A percentile compares a stretch with the other conserved stretches of the same genome.
Evolutionary conservation across 192 early-diverging fungal genomes (phyloP).

Genomic region (Entrophospora sp.): DNA sequence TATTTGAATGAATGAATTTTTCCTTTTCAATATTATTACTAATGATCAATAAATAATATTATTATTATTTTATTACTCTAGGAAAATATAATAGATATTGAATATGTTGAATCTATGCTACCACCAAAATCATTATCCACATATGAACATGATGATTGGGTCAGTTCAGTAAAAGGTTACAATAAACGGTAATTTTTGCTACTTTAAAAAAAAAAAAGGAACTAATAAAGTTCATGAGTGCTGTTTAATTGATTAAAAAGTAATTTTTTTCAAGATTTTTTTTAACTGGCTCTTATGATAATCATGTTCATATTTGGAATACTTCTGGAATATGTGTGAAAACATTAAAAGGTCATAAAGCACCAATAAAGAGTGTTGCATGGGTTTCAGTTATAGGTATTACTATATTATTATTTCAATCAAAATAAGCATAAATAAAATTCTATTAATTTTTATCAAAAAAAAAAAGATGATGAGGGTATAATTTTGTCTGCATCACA

Average conservation of each 20-base stretch:
- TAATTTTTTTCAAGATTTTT: constrained; percentile 31
- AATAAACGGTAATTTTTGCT: constrained; percentile 7
- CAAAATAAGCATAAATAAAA: background rate
- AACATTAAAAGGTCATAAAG: constrained; percentile 59
- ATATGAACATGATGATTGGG: constrained; percentile 93
- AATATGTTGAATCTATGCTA: constrained; percentile 89
- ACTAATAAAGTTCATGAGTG: too few species aligned
- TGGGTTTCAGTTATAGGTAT: constrained; percentile 51
- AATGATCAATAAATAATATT: background rate
- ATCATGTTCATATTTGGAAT: constrained; percentile 76
- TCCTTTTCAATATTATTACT: too few species aligned
- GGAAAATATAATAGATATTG: constrained; percentile 79
- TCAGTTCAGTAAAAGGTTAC: constrained; percentile 60
- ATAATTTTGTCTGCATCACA: constrained; percentile 47
- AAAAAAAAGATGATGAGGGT: constrained; percentile 33
- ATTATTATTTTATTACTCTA: constrained; percentile 9
- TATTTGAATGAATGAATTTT: too few species aligned
- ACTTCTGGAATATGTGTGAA: constrained; percentile 57
- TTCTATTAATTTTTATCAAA: background rate
- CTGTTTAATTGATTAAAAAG: too few species aligned
- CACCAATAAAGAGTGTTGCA: constrained; percentile 70
- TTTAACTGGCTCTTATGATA: constrained; percentile 80
- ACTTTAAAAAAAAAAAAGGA: too few species aligned
- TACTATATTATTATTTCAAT: background rate
- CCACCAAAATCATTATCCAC: constrained; percentile 73